Conservation (phyloP, 2,329 filamentous ascomycete species). For the Decorospora gaudefroyi region DNA sequence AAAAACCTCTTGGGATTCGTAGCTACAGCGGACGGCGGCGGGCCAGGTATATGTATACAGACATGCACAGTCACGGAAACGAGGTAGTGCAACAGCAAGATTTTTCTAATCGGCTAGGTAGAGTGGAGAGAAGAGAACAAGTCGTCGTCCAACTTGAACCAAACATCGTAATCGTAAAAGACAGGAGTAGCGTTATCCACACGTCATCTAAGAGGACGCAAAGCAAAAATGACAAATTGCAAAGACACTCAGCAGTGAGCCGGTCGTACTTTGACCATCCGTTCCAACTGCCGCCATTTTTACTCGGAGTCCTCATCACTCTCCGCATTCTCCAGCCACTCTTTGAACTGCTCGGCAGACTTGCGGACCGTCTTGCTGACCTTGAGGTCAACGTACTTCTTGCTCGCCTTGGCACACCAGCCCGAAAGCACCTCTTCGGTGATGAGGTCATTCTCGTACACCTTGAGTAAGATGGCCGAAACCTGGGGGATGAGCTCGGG, state of each 20-base stretch:
- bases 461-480: conserved; percentile 82
- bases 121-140: conserved; percentile 19
- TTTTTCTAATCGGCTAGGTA: conserved; percentile 23
- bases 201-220: conserved; percentile 22
- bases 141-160: conserved; percentile 2
- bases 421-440: conserved; percentile 85
- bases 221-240: conserved; percentile 13
- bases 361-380: conserved; percentile 96
- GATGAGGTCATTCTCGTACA: conserved; percentile 89
- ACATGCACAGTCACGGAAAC: conserved; percentile 12
- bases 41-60: conserved; percentile 8
- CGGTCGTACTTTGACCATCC: conserved; percentile 8
- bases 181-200: conserved; percentile 30
- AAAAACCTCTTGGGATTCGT: too few species aligned
- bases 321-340: conserved; percentile 84
- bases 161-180: conserved; percentile 8
- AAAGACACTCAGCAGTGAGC: conserved; percentile 15
- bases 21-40: conserved; percentile 9
- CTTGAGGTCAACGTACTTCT: conserved; percentile 91
- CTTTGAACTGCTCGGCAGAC: conserved; percentile 89
- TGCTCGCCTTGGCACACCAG: conserved; percentile 95
- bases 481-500: conserved; percentile 77
- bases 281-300: neutral
- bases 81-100: conserved; percentile 11
- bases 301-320: conserved; percentile 55